A percentile compares a stretch with the other conserved stretches of the same genome.
phyloP scores from a whole-genome alignment of 305 asterid genomes.

The Ilex paraguariensis region DNA sequence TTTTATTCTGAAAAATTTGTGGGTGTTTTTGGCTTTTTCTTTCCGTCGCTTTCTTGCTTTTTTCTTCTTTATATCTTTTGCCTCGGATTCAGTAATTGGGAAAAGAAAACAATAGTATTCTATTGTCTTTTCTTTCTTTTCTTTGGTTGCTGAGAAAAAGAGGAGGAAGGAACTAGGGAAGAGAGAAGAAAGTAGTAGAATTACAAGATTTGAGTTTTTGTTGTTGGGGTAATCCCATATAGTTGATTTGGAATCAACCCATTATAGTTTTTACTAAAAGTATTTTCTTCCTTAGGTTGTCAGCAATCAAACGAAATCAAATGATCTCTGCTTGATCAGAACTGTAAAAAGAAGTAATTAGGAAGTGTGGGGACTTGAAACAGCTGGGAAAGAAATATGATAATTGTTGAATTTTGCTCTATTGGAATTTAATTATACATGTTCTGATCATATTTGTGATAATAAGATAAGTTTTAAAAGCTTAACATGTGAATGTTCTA shows the following conservation, averaged over 20 bases:
- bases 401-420: too few species aligned
- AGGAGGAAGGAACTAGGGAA: constrained; percentile 5
- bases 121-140: constrained; percentile 2
- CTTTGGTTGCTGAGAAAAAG: constrained; percentile 11
- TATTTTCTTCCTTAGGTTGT: too few species aligned
- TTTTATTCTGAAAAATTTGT: background rate
- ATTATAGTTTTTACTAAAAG: too few species aligned
- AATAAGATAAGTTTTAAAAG: too few species aligned
- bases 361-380: too few species aligned
- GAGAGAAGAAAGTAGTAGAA: constrained; percentile 9
- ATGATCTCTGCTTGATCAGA: too few species aligned
- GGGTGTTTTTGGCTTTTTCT: constrained; percentile 1
- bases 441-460: too few species aligned
- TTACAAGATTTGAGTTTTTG: background rate
- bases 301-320: too few species aligned
- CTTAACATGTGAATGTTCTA: constrained; percentile 6
- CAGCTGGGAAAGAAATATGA: too few species aligned
- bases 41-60: constrained; percentile 16
- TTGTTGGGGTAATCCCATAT: constrained; percentile 2
- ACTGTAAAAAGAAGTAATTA: too few species aligned
- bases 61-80: constrained; percentile 14
- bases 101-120: constrained; percentile 4
- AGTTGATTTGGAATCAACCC: background rate
- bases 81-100: constrained; percentile 35
- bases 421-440: too few species aligned